phyloP scores from a whole-genome alignment of 2,329 filamentous ascomycete species.

The Aciculosporium take region DNA sequence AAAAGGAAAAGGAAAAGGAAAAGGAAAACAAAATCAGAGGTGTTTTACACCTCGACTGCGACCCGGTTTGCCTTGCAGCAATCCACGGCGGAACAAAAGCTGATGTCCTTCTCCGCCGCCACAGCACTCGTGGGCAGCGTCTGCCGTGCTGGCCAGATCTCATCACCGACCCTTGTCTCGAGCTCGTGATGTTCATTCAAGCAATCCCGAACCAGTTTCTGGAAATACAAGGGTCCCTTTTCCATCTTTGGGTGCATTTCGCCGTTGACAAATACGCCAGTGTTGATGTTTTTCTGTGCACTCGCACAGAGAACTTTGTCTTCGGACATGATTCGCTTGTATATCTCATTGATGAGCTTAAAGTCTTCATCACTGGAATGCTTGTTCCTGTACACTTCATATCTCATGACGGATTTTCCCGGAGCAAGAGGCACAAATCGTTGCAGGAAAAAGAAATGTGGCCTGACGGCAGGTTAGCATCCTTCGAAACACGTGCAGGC shows the following conservation, averaged over 20 bases:
- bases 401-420: slow-evolving; percentile 39
- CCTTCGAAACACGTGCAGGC: neutral
- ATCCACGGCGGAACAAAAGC: slow-evolving; percentile 22
- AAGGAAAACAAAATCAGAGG: too few species aligned
- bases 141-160: slow-evolving; percentile 39
- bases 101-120: slow-evolving; percentile 14
- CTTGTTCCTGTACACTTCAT: slow-evolving; percentile 50
- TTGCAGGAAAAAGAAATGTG: slow-evolving; percentile 52
- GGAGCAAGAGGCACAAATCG: slow-evolving; percentile 43
- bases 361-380: slow-evolving; percentile 45
- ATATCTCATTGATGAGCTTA: slow-evolving; percentile 40
- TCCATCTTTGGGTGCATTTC: slow-evolving; percentile 48
- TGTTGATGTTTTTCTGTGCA: slow-evolving; percentile 46
- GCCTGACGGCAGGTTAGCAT: slow-evolving; percentile 17
- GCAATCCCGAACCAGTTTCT: slow-evolving; percentile 33
- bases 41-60: slow-evolving; percentile 3
- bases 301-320: slow-evolving; percentile 48
- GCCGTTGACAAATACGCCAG: slow-evolving; percentile 47
- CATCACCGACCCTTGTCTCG: slow-evolving; percentile 27
- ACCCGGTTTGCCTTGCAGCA: slow-evolving; percentile 15
- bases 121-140: slow-evolving; percentile 15
- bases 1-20: too few species aligned
- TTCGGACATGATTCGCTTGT: slow-evolving; percentile 49
- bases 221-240: slow-evolving; percentile 43
- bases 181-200: slow-evolving; percentile 31